phyloP scores from a whole-genome alignment of 148 eudicot species.

The Cornus kousa region DNA sequence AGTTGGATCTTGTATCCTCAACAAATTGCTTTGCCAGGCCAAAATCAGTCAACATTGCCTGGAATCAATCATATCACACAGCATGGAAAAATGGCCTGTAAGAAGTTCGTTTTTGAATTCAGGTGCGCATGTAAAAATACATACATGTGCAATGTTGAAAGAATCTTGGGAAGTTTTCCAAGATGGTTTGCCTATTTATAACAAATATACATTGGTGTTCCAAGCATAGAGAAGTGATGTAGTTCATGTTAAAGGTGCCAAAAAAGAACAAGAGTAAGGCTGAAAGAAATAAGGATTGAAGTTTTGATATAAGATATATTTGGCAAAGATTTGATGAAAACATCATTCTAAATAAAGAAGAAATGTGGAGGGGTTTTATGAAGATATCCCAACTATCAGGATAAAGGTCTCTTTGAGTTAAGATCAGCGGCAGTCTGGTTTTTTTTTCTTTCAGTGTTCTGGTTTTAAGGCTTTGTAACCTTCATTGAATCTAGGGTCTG shows the following conservation, averaged over 20 bases:
- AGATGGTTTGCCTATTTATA: background rate
- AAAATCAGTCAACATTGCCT: slow-evolving; percentile 53
- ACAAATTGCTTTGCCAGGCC: slow-evolving; percentile 55
- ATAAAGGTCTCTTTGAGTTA: background rate
- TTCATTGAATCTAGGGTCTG: background rate
- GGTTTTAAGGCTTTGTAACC: background rate
- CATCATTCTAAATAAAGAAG: background rate
- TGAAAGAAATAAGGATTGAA: background rate
- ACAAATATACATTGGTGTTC: background rate
- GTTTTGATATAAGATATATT: background rate
- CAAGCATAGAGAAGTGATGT: background rate
- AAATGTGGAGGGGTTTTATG: background rate
- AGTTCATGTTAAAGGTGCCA: background rate
- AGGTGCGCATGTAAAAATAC: background rate
- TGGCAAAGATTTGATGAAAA: background rate
- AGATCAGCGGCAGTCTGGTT: background rate
- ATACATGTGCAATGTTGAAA: background rate
- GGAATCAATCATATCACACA: background rate
- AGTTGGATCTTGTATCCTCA: slow-evolving; percentile 38
- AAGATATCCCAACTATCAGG: background rate
- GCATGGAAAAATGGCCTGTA: background rate
- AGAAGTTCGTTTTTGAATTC: background rate
- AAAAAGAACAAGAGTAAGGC: background rate
- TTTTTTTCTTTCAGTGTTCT: too few species aligned
- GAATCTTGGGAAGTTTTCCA: background rate